Evolutionary conservation across 768 basidiomycete species (phyloP).

Genomic region (Lentinula sp.): DNA sequence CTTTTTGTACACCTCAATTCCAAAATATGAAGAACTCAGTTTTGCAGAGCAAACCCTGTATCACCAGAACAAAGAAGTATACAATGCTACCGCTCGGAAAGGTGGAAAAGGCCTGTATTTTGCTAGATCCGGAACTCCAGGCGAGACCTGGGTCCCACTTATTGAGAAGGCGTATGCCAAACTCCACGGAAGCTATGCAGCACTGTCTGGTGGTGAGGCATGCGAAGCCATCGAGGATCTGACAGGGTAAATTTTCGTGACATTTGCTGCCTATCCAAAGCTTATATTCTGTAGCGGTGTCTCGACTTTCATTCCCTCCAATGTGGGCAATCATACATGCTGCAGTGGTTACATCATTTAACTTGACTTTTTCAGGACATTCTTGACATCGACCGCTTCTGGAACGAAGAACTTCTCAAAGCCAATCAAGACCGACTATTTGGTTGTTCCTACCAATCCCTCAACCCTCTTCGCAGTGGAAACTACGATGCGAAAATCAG

Average conservation of each 20-base stretch:
- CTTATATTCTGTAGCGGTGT: slow-evolving; percentile 27
- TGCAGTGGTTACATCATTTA: not conserved
- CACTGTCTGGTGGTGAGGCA: slow-evolving; percentile 31
- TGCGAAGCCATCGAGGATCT: slow-evolving; percentile 52
- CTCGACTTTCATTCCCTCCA: slow-evolving; percentile 35
- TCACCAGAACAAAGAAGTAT: slow-evolving; percentile 42
- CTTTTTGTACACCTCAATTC: slow-evolving; percentile 40
- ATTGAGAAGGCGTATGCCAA: slow-evolving; percentile 58
- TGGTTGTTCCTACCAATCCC: slow-evolving; percentile 39
- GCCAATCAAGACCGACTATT: slow-evolving; percentile 49
- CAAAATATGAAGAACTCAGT: slow-evolving; percentile 45
- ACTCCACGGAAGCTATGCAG: slow-evolving; percentile 35
- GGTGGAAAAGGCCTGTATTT: slow-evolving; percentile 44
- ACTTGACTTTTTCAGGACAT: slow-evolving; percentile 19
- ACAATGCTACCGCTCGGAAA: slow-evolving; percentile 37
- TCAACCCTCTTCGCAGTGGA: slow-evolving; percentile 27
- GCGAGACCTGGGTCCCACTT: slow-evolving; percentile 53
- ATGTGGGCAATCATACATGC: slow-evolving; percentile 16
- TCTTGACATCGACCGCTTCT: slow-evolving; percentile 43
- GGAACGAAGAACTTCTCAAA: slow-evolving; percentile 44
- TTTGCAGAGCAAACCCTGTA: slow-evolving; percentile 34
- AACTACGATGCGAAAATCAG: slow-evolving; percentile 20
- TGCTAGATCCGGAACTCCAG: slow-evolving; percentile 37
- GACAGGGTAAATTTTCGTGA: slow-evolving; percentile 36
- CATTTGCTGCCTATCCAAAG: not conserved